Evolutionary conservation across 2,329 filamentous ascomycete genomes (phyloP).

Genomic region (Fusarium tuaranense): DNA sequence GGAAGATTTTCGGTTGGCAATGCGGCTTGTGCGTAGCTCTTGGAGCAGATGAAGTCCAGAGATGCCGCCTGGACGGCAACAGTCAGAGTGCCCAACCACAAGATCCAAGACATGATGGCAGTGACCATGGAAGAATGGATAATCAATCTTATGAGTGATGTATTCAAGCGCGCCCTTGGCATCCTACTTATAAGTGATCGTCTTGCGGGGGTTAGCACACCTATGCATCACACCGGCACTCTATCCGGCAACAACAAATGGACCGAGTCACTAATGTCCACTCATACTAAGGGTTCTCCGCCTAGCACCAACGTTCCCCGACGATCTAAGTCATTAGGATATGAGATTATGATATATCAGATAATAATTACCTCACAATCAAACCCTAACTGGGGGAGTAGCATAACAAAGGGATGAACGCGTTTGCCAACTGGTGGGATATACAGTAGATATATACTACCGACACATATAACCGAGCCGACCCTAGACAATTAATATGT

Average conservation of each 20-base stretch:
- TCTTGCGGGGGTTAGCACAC: background rate
- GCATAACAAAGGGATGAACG: background rate
- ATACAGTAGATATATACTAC: background rate
- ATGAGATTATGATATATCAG: background rate
- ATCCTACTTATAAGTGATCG: background rate
- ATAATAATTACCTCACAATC: background rate
- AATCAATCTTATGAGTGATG: background rate
- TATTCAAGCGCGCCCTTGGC: background rate
- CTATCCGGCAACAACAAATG: background rate
- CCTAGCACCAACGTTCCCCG: background rate
- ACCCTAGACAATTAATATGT: background rate
- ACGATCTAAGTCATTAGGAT: background rate
- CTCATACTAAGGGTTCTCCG: background rate
- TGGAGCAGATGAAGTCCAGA: conserved; percentile 13
- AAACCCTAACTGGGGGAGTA: background rate
- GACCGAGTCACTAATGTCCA: background rate
- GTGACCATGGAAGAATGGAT: background rate
- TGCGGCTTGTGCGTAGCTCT: background rate
- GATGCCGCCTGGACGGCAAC: background rate
- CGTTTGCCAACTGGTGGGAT: background rate
- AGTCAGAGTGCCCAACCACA: background rate
- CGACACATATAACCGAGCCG: background rate
- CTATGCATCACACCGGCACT: background rate
- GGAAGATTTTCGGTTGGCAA: background rate
- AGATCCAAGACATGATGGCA: background rate